Evolutionary conservation across 2,329 filamentous ascomycete species (phyloP).

Genomic region (Aschersonia sp.): DNA sequence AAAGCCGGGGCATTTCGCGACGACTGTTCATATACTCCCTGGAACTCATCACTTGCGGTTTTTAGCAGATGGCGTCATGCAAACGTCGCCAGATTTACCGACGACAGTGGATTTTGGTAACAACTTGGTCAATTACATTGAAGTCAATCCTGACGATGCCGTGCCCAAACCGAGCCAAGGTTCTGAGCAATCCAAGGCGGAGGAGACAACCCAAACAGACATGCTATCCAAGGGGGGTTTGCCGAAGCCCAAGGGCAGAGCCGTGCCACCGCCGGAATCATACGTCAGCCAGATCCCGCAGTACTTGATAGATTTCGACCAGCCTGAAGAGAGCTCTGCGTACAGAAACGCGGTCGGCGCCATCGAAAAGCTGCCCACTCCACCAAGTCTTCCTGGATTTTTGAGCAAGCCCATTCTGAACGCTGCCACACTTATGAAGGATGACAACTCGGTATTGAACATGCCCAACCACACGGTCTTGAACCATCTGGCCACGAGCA

Average conservation of each 20-base stretch:
- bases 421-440: constrained; percentile 80
- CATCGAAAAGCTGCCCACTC: constrained; percentile 65
- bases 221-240: constrained; percentile 22
- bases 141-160: constrained; percentile 68
- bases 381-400: constrained; percentile 79
- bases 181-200: constrained; percentile 5
- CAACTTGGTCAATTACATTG: constrained; percentile 95
- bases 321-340: constrained; percentile 59
- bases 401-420: constrained; percentile 91
- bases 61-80: constrained; percentile 86
- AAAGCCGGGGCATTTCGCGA: constrained; percentile 52
- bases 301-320: constrained; percentile 77
- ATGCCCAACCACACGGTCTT: constrained; percentile 96
- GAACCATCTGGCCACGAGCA: constrained; percentile 93
- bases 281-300: constrained; percentile 67
- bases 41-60: constrained; percentile 97
- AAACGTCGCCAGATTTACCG: constrained; percentile 71
- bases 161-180: constrained; percentile 19
- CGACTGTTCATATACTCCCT: constrained; percentile 69
- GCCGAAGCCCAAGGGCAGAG: constrained; percentile 35
- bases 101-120: constrained; percentile 97
- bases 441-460: constrained; percentile 91
- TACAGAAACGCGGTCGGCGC: constrained; percentile 64
- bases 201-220: constrained; percentile 2
- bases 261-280: constrained; percentile 36